Conservation (phyloP, 345 rosid genomes). For the Eucalyptus erythrocorys region DNA sequence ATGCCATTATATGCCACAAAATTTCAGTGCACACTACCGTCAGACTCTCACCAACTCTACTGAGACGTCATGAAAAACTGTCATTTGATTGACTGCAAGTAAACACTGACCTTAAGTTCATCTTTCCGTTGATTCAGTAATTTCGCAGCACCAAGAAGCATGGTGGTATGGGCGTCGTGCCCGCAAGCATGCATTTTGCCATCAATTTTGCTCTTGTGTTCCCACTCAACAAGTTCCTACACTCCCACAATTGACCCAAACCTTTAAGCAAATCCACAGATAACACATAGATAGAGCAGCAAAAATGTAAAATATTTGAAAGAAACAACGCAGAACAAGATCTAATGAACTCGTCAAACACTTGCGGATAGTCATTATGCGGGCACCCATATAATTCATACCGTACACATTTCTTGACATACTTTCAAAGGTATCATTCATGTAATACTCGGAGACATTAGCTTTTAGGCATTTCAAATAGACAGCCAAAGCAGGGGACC, state of each 20-base stretch:
- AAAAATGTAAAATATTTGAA: neutral
- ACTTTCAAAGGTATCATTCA: neutral
- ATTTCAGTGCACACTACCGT: neutral
- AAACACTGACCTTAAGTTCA: constrained; percentile 41
- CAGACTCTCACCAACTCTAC: neutral
- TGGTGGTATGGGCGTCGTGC: constrained; percentile 74
- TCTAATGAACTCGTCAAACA: neutral
- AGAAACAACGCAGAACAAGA: neutral
- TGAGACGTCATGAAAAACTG: neutral
- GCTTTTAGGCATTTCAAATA: neutral
- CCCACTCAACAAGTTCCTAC: constrained; percentile 84
- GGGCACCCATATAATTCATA: neutral
- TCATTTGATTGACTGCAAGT: neutral
- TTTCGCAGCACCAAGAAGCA: constrained; percentile 92
- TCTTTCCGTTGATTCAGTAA: constrained; percentile 60
- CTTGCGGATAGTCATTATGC: neutral
- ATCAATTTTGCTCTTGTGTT: constrained; percentile 66
- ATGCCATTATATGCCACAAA: neutral
- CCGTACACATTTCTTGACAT: neutral
- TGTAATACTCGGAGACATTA: neutral
- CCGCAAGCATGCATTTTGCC: constrained; percentile 91
- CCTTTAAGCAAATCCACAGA: neutral
- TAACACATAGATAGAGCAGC: neutral
- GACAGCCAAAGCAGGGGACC: neutral
- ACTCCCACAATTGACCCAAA: neutral